These are phyloP conservation scores for Colletotrichum truncatum DNA, from an alignment of 2,329 filamentous ascomycete species.

Conservation along the genomic window DNA sequence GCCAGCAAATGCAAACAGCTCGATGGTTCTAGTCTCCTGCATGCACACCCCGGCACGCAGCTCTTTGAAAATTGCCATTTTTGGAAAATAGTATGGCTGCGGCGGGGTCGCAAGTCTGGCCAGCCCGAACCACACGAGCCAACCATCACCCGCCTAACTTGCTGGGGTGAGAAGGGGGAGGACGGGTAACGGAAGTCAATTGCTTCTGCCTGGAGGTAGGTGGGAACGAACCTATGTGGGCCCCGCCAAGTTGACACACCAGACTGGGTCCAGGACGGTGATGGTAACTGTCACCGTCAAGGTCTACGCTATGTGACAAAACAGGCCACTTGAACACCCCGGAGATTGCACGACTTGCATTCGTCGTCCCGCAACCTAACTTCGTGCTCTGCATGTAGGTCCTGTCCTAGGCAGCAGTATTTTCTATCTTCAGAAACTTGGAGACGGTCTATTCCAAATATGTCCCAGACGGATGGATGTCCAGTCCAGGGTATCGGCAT, in stretches of 20 bases:
- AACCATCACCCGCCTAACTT: not conserved
- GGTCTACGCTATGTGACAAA: no score
- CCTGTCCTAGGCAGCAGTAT: not conserved
- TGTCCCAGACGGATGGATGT: not conserved
- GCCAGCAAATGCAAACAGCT: conserved; percentile 1
- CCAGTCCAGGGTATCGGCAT: no score
- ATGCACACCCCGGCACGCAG: conserved; percentile 2
- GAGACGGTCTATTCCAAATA: not conserved
- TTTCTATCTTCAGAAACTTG: not conserved
- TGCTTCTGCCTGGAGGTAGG: conserved; percentile 21
- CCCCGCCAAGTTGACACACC: not conserved
- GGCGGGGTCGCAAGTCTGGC: not conserved
- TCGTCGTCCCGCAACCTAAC: not conserved
- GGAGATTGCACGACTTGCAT: not conserved
- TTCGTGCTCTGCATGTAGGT: not conserved
- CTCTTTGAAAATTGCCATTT: conserved; percentile 18
- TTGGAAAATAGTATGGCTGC: conserved; percentile 19
- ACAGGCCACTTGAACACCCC: not conserved
- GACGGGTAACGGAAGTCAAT: not conserved
- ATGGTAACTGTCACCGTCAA: not conserved
- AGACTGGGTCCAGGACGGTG: not conserved
- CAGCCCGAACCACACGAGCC: not conserved
- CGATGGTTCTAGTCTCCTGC: not conserved
- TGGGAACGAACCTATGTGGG: not conserved
- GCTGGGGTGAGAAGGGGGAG: no score